Evolutionary conservation across 306 rosid genomes (phyloP).

Genomic region (Fragaria iinumae): DNA sequence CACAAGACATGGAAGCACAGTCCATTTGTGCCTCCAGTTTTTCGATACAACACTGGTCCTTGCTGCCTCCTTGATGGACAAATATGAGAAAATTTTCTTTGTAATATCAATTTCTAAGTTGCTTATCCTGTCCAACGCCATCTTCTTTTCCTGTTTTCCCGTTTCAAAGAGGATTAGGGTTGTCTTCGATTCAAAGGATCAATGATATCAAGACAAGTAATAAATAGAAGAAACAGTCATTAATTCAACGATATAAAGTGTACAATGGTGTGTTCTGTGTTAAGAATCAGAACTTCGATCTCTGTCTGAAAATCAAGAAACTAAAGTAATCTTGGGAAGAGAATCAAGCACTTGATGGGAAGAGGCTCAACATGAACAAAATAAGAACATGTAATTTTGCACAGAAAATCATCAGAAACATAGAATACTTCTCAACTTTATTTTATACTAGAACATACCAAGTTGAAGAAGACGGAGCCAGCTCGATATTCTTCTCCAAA

Average conservation of each 20-base stretch:
- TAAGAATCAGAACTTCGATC: neutral
- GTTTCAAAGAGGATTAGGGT: neutral
- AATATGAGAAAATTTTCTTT: conserved; percentile 42
- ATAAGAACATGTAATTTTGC: too few species aligned
- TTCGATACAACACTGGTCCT: conserved; percentile 55
- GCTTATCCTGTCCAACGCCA: conserved; percentile 46
- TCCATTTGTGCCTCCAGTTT: conserved; percentile 62
- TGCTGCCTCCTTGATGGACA: conserved; percentile 54
- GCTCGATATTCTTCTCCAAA: neutral
- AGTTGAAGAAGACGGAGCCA: neutral
- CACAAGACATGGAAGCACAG: conserved; percentile 44
- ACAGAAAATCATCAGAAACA: too few species aligned
- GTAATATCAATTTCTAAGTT: conserved; percentile 39
- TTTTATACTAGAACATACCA: neutral
- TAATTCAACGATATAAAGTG: too few species aligned
- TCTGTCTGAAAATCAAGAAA: neutral
- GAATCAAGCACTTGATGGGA: neutral
- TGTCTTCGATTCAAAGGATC: neutral
- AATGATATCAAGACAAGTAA: too few species aligned
- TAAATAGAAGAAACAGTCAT: too few species aligned
- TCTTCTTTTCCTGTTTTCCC: conserved; percentile 13
- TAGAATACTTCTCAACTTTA: too few species aligned
- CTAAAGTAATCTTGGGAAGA: neutral
- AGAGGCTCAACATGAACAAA: too few species aligned
- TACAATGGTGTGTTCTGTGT: neutral